Evolutionary conservation across 192 early-diverging fungal genomes (phyloP), one percentile per base, ranked within the genome.

Genomic region (Coemansia sp.): DNA sequence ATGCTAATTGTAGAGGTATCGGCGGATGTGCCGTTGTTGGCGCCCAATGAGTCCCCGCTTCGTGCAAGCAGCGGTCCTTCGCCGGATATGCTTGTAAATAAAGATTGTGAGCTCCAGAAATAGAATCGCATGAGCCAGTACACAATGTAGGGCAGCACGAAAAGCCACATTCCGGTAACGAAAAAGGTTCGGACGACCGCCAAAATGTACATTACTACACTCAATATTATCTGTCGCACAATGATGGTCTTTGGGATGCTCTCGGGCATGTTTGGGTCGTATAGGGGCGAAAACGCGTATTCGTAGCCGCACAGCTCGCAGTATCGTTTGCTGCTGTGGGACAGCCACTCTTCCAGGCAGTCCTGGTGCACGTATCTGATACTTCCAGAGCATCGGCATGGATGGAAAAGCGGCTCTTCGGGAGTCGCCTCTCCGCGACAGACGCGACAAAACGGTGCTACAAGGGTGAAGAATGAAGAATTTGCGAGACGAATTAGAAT

Each of bases 331-430:
- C 88, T 87, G 64, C 88, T 90, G 66, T 90, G 90, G 19, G 84
- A 69, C 3, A 95, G 79, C 94, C 94, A 95, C 82, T 93, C 90
- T 55, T 88, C 85, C 48, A 95, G 78, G 65, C 80, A 96, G 48
- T 89, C 85, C 74, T 96, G 94, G 81, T 98, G 96, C n/a, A 98
- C 91, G 79, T 88, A 93, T 68, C 88, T 87, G 76, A 98, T 98
- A 71, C 91, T 93, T 14, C 96, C 96, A 20, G 94, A 90, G 82
- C 96, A 98, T 76, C 93, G 93, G 82, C 96, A 98, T 9, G 96
- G 96, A 75, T 93, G 86, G 73, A 89, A 96, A 48, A 98, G 85
- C 35, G 91, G 95, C 66, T 96, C 89, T 9, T 91, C 87, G 10
- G 82, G 75, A 10, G 91, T 92, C 41, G 78, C 86, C 62, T 89